phyloP scores from a whole-genome alignment of 2,329 filamentous ascomycete genomes.

The Aureobasidium subglaciale region DNA sequence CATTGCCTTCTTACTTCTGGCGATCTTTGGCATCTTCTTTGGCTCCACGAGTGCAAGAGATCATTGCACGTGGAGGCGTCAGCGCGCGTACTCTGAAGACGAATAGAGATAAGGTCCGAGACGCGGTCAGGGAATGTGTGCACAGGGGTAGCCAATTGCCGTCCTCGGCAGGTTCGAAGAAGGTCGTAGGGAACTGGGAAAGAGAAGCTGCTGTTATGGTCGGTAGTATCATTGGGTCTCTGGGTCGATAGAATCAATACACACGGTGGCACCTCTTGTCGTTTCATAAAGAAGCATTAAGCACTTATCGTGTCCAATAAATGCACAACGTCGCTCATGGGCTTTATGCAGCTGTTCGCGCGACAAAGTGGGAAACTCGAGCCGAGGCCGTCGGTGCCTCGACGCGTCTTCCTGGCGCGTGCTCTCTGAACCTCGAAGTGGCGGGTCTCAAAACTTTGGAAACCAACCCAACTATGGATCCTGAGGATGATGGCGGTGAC shows the following conservation, averaged over 20 bases:
- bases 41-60: conserved; percentile 71
- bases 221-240: conserved; percentile 63
- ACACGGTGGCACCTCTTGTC: too few relatives aligned
- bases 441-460: not conserved
- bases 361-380: not conserved
- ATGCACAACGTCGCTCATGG: not conserved
- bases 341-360: not conserved
- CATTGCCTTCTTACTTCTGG: conserved; percentile 89
- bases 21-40: conserved; percentile 74
- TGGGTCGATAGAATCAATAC: conserved; percentile 26
- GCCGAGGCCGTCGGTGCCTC: conserved; percentile 1
- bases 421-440: not conserved
- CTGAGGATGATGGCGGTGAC: not conserved
- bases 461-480: not conserved
- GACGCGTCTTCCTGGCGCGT: conserved; percentile 9
- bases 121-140: conserved; percentile 77
- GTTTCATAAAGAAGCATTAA: too few relatives aligned
- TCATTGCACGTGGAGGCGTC: conserved; percentile 73
- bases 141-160: conserved; percentile 67
- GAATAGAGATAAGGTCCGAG: conserved; percentile 66
- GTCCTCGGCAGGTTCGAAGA: conserved; percentile 33
- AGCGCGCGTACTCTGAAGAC: conserved; percentile 71
- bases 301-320: not conserved
- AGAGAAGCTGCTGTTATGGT: conserved; percentile 94
- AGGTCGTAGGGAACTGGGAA: conserved; percentile 60